phyloP scores from a whole-genome alignment of 169 alveolate genomes.

The Eimeria acervulina region DNA sequence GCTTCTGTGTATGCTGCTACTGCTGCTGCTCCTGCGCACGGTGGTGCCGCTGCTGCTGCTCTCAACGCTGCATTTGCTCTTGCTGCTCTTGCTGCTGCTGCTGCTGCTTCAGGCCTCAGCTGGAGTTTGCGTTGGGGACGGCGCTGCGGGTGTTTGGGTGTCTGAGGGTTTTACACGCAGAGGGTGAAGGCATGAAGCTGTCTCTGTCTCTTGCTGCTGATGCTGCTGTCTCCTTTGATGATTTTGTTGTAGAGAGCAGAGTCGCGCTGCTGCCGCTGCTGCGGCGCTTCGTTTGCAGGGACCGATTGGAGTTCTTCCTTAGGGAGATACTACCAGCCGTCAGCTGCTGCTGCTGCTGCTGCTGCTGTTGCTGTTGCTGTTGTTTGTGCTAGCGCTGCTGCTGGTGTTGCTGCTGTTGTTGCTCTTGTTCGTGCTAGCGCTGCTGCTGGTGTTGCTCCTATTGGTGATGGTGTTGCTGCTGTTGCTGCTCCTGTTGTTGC shows the following conservation, averaged over 20 bases:
- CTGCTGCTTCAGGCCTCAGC: slow-evolving; percentile 47
- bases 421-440: neutral
- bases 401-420: neutral
- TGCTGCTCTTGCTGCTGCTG: slow-evolving; percentile 21
- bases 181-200: neutral
- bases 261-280: slow-evolving; percentile 73
- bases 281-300: slow-evolving; percentile 41
- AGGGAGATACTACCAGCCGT: slow-evolving; percentile 27
- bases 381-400: neutral
- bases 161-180: neutral
- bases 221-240: slow-evolving; percentile 18
- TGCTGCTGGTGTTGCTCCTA: neutral
- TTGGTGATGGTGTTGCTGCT: neutral
- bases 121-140: slow-evolving; percentile 22
- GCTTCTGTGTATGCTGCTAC: neutral
- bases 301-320: slow-evolving; percentile 21
- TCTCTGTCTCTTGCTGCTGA: slow-evolving; percentile 4
- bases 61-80: neutral
- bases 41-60: neutral
- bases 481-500: neutral
- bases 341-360: neutral
- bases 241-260: neutral
- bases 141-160: slow-evolving; percentile 39
- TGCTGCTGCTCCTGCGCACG: too few relatives aligned
- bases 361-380: slow-evolving; percentile 30